Base-by-base conservation (phyloP, 768 basidiomycete species). In the Pulveroboletus sp. region DNA sequence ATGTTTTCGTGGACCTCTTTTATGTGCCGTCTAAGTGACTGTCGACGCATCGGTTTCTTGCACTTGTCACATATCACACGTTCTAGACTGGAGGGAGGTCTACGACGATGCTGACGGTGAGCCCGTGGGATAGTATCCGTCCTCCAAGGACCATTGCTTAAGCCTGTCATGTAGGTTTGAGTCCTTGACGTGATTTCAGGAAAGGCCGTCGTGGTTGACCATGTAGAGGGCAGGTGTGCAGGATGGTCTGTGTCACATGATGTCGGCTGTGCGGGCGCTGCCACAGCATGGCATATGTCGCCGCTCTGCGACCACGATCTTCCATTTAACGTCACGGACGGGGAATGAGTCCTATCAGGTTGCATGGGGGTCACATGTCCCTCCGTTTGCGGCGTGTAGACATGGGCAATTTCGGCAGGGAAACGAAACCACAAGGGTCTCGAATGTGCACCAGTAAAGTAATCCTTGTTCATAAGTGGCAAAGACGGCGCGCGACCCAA, bases 271-370 rank as follows among this genome's bases (percentile, higher is more conserved):
- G 52, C 31, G 1, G 26, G 50, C 41, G 54, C 33, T 12, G 3
- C 36, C 40, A 66, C 63, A 64, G 64, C 56, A 40, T 64, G 63
- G 63, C 1, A 1, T 26, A 8, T 2, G 17, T 44, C 10, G 12
- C 44, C 46, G 31, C 35, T 27, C 27, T 18, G 50, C 11, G 32
- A 33, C 54, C 46, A 43, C 21, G 46, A 26, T 3, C 14, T 32
- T 28, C 8, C 4, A 47, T 40, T 5, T 12, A 21, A 37, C 26
- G 4, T 5, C 8, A 18, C 56, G 53, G 64, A 28, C 45, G 58
- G 52, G 45, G 37, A 58, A 56, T 56, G 56, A 6, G 26, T 39
- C 42, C 46, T 11, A 28, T 40, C 2, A 6, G 9, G 26, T 31
- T 15, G 54, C 30, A 10, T 42, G 43, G 11, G 9, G 21, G n/a